These are phyloP conservation scores for Solanum gracilifrons DNA, from an alignment of 257 asterid species.

Conservation along the genomic window DNA sequence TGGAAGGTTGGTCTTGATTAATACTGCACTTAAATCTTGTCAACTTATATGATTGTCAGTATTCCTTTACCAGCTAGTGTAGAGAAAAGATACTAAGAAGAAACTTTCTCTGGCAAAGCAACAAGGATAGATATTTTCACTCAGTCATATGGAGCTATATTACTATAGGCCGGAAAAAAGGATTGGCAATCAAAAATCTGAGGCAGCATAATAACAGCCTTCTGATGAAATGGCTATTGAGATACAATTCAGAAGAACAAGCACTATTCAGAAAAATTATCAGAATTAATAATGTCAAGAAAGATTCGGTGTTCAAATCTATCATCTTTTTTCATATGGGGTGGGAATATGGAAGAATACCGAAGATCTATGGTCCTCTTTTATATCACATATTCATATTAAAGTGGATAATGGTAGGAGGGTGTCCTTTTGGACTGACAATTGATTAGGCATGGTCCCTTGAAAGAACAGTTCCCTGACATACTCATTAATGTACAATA, in stretches of 20 bases:
- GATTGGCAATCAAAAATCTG: not conserved
- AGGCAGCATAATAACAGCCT: not conserved
- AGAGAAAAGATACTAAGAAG: not conserved
- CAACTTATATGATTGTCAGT: not conserved
- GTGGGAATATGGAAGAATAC: not conserved
- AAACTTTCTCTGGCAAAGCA: not conserved
- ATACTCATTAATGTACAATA: not conserved
- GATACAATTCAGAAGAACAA: not conserved
- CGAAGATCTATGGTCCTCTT: not conserved
- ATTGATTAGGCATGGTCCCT: not conserved
- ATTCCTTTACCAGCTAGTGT: not conserved
- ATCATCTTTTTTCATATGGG: not conserved
- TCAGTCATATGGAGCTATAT: not conserved
- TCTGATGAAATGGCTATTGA: not conserved
- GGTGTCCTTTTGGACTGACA: not conserved
- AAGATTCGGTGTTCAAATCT: not conserved
- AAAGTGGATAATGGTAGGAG: not conserved
- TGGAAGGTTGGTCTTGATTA: not conserved
- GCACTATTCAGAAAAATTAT: not conserved
- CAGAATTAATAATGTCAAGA: not conserved
- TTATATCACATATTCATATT: not conserved
- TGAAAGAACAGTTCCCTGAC: not conserved
- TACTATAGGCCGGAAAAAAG: not conserved
- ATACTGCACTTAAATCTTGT: not conserved
- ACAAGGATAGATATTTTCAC: not conserved